Evolutionary conservation across 371 early-diverging fungal genomes (phyloP).

Genomic region (Phascolomyces articulosus): DNA sequence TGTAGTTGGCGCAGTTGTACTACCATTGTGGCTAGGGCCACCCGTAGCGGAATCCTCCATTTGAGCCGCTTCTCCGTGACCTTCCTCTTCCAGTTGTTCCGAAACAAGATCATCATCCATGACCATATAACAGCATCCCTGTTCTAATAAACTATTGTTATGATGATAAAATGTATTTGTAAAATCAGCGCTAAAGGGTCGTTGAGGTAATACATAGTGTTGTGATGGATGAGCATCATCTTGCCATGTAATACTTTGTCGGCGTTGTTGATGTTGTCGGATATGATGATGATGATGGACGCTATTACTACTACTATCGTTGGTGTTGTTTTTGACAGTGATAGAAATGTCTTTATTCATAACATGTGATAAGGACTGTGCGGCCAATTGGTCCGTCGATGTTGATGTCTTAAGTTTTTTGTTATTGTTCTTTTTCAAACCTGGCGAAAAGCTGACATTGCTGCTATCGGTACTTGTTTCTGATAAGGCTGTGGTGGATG

Average conservation of each 20-base stretch:
- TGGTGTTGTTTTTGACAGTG: no score
- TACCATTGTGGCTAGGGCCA: neutral
- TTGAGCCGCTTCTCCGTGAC: neutral
- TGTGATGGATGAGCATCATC: neutral
- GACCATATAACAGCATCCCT: neutral
- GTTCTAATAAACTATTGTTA: neutral
- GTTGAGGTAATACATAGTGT: neutral
- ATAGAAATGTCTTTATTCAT: neutral
- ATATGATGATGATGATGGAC: neutral
- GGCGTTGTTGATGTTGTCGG: no score
- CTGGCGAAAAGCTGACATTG: neutral
- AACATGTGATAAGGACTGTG: neutral
- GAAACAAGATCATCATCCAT: slow-evolving; percentile 8
- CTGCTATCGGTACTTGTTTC: slow-evolving; percentile 1
- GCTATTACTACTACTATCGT: neutral
- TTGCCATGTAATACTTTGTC: neutral
- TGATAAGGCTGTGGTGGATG: neutral
- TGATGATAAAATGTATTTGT: neutral
- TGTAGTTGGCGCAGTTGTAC: neutral
- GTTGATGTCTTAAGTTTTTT: neutral
- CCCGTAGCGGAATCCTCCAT: neutral
- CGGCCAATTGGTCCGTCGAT: neutral
- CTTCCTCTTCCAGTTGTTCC: neutral
- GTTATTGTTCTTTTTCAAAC: neutral
- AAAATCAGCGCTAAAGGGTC: slow-evolving; percentile 5